Evolutionary conservation across 108 stramenopile genomes (phyloP).

Genomic region (Chaetoceros tenuissimus): DNA sequence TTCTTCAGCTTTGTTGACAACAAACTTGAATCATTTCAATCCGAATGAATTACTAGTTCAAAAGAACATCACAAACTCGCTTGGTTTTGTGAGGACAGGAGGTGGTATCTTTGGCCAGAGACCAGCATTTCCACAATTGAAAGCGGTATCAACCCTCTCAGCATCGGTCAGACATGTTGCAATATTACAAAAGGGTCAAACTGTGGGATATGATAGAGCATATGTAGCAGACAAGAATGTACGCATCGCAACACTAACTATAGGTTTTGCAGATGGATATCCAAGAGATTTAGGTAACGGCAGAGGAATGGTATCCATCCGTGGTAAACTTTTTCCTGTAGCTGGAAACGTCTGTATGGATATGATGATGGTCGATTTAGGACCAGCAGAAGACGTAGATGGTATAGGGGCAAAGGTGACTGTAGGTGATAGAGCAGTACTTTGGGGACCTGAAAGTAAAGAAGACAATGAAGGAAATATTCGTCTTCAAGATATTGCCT

Average conservation of each 20-base stretch:
- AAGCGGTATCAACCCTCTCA: constrained; percentile 41
- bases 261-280: constrained; percentile 77
- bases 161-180: constrained; percentile 61
- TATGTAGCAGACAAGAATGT: constrained; percentile 41
- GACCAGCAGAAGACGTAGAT: constrained; percentile 28
- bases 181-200: constrained; percentile 42
- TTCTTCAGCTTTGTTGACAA: constrained; percentile 46
- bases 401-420: constrained; percentile 29
- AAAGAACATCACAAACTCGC: constrained; percentile 18
- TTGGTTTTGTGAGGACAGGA: constrained; percentile 56
- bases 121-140: constrained; percentile 45
- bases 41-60: constrained; percentile 38
- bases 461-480: constrained; percentile 38
- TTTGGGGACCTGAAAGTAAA: constrained; percentile 55
- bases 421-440: constrained; percentile 53
- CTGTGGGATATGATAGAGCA: constrained; percentile 70
- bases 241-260: constrained; percentile 55
- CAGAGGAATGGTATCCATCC: constrained; percentile 49
- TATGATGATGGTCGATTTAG: constrained; percentile 70
- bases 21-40: constrained; percentile 47
- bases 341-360: constrained; percentile 84
- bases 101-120: constrained; percentile 70
- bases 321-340: constrained; percentile 38
- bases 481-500: constrained; percentile 39
- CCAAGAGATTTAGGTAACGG: constrained; percentile 59